Evolutionary conservation across 2,329 filamentous ascomycete genomes (phyloP), one percentile per base, ranked within the genome.

Genomic region (Incumbomyces lentus): DNA sequence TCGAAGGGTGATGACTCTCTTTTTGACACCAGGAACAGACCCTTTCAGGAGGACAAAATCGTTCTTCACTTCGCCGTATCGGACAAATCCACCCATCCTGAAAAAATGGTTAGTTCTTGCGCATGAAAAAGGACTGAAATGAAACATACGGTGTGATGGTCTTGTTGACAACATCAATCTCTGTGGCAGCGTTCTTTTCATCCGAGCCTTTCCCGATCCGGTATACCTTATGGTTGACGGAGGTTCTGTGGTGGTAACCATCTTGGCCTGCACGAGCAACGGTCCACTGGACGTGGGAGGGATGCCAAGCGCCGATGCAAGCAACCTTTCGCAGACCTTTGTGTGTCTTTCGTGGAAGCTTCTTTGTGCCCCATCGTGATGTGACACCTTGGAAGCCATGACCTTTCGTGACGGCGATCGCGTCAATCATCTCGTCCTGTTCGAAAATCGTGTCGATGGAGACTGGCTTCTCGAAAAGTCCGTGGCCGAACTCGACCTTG

Each of bases 301-400:
- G 92, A 80, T 98, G 92, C 92, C 92, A 98, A 64, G 92, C 92
- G 86, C 92, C 92, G 73, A 98, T 98, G 95, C 92, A 98, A 68
- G 92, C 92, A 64, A 98, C 90, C 86, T 98, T 98, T 68, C 92
- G 84, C 68, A 98, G 88, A 95, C 92, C 92, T 84, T 98, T 98
- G 86, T 98, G 92, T 55, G 92, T 98, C 88, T 98, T 98, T 70
- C 92, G 87, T 62, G 92, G 92, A 66, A 98, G 87, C 87, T 96
- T 98, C 86, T 95, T 98, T 78, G 92, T 98, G 65, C 92, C 92
- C 92, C 92, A 98, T 76, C 92, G 83, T 72, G 82, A 78, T 59
- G 92, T 98, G 65, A 98, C 92, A 84, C 92, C 92, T 70, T 79
- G 78, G 85, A 86, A 96, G 71, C 92, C 92, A 79, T 96, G 88